phyloP scores from a whole-genome alignment of 345 rosid species.

The Acer saccharum region DNA sequence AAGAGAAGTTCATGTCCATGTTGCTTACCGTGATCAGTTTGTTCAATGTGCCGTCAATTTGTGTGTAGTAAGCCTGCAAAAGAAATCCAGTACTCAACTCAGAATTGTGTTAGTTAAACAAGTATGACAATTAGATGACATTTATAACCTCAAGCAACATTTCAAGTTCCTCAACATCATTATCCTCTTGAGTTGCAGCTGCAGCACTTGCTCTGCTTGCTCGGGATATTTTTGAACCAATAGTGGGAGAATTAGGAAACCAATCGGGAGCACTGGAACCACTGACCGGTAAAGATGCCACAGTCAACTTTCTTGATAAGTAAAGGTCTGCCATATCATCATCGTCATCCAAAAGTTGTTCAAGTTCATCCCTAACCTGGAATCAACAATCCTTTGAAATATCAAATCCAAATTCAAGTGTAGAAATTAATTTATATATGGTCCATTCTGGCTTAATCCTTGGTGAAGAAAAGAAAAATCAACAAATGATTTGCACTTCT shows the following conservation, averaged over 20 bases:
- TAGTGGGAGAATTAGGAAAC: conserved; percentile 38
- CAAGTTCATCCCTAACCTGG: conserved; percentile 59
- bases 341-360: conserved; percentile 52
- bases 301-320: conserved; percentile 47
- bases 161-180: conserved; percentile 61
- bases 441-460: conserved; percentile 1
- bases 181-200: conserved; percentile 34
- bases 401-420: neutral
- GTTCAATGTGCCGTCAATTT: conserved; percentile 55
- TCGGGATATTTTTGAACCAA: conserved; percentile 48
- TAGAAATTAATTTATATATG: neutral
- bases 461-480: neutral
- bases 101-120: neutral
- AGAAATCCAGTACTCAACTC: conserved; percentile 7
- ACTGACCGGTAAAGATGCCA: conserved; percentile 38
- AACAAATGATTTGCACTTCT: neutral
- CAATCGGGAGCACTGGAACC: conserved; percentile 40
- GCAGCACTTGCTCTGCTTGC: conserved; percentile 40
- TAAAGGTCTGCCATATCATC: conserved; percentile 65
- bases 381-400: conserved; percentile 7
- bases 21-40: conserved; percentile 47
- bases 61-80: conserved; percentile 61
- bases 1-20: neutral
- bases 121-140: neutral
- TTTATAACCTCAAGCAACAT: conserved; percentile 58